phyloP scores from a whole-genome alignment of 768 basidiomycete species.

The Pleurotus giganteus region DNA sequence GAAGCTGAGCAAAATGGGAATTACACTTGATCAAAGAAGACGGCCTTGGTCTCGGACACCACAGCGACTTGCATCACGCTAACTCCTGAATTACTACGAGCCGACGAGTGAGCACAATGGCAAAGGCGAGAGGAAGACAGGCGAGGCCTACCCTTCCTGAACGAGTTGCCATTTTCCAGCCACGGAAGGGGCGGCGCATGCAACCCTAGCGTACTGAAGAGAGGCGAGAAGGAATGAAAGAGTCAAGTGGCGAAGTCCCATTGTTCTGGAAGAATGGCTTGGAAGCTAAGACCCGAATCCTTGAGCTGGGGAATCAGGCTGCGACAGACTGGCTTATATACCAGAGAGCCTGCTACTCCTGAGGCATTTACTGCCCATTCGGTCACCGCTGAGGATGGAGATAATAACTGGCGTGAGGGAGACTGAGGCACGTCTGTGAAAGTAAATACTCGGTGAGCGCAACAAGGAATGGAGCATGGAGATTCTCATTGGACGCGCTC shows the following conservation, averaged over 20 bases:
- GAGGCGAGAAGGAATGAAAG: neutral
- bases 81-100: constrained; percentile 18
- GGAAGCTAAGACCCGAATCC: neutral
- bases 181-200: neutral
- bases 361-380: neutral
- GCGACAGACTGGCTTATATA: neutral
- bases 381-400: neutral
- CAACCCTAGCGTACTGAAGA: neutral
- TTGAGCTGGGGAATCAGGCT: neutral
- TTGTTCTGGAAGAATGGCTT: neutral
- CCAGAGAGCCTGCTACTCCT: neutral
- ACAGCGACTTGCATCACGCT: constrained; percentile 22
- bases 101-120: neutral
- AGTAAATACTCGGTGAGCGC: neutral
- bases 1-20: neutral
- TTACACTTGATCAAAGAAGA: constrained; percentile 23
- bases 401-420: neutral
- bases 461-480: neutral
- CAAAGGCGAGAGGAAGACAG: neutral
- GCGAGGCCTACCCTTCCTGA: constrained; percentile 13
- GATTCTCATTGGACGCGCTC: neutral
- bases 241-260: neutral
- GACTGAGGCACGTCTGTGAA: neutral
- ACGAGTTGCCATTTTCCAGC: constrained; percentile 11
- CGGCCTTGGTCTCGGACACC: constrained; percentile 19